Base-by-base conservation (phyloP, 2,329 filamentous ascomycete species). In the Macroventuria anomochaeta region DNA sequence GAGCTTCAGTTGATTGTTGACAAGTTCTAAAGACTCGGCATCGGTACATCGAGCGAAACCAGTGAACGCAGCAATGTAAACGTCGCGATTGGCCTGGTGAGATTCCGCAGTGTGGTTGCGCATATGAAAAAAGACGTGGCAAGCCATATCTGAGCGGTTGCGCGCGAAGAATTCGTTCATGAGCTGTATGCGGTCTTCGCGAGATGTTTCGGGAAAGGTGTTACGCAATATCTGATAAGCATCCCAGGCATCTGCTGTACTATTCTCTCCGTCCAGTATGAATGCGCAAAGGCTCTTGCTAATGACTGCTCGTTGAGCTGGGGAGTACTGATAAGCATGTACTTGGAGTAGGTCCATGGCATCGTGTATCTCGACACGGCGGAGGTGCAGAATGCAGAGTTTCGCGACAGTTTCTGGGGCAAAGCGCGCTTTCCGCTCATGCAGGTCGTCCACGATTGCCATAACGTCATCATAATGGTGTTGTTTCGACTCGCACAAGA, bases 1-100 rank as follows among this genome's bases (percentile, higher is more conserved):
- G 73, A 97, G 87, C 77, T 96, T 97, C 62, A 97, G 81, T 85
- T 96, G 93, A 70, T 97, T 96, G 77, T 96, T 89, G 2, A 96
- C 84, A 57, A 89, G 85, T 53, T 86, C 85, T 17, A 97, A 77
- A 34, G 86, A 86, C 50, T 90, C 86, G 1, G 76, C 68, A 63
- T 89, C 86, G 13, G 73, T 76, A 7, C 80, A 80, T 25, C 78
- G 77, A 3, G 88, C 87, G 20, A 96, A 83, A 2, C 91, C 90
- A 55, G 90, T 84, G 52, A 97, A 88, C 57, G 88, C 93, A 28
- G 82, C 77, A 3, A 90, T 83, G 69, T 99, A 99, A 5, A 89
- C 89, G 37, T 90, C 86, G 8, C 84, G 75, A 2, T 81, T 87
- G 0, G 95, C 91, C 0, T 88, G 85, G 18, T 85, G 83, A 1